A percentile compares a stretch with the other conserved stretches of the same genome.
phyloP scores from a whole-genome alignment of 2,329 filamentous ascomycete genomes.

The Raffaelea ambrosiae region DNA sequence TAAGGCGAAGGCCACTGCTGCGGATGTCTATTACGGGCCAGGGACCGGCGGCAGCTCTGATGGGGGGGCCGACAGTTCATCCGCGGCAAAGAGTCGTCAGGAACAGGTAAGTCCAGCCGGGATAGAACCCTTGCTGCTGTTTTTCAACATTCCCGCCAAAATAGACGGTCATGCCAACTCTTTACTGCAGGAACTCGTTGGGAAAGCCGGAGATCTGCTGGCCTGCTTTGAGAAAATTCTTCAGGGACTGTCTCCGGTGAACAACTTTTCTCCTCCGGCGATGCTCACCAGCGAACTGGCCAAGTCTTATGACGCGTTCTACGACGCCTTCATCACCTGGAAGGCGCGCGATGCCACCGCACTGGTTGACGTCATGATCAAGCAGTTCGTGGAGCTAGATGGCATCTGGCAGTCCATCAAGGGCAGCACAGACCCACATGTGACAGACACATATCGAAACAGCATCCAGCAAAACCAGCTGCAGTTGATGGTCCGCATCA shows the following conservation, averaged over 20 bases:
- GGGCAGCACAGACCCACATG: conserved; percentile 63
- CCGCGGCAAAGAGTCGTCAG: conserved; percentile 42
- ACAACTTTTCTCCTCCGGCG: conserved; percentile 58
- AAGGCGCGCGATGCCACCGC: conserved; percentile 72
- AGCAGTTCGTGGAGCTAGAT: conserved; percentile 77
- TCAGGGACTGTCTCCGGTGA: conserved; percentile 54
- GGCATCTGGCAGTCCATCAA: conserved; percentile 79
- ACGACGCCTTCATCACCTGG: conserved; percentile 75
- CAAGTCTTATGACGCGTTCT: conserved; percentile 64
- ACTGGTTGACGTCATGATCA: conserved; percentile 75
- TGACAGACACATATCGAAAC: conserved; percentile 67
- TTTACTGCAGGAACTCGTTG: conserved; percentile 61
- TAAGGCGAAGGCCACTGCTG: too few relatives aligned
- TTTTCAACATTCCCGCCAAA: too few relatives aligned
- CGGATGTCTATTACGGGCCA: too few relatives aligned
- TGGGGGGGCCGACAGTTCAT: not conserved
- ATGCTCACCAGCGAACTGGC: conserved; percentile 54
- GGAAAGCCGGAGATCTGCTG: conserved; percentile 68
- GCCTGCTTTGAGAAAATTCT: conserved; percentile 71
- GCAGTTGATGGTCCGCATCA: conserved; percentile 70
- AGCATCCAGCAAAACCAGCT: conserved; percentile 77
- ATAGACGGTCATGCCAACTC: conserved; percentile 51
- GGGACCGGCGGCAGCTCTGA: too few relatives aligned
- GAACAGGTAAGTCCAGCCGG: conserved; percentile 48
- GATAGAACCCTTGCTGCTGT: too few relatives aligned